Base-by-base conservation (phyloP, 257 asterid species). In the Solanum medicagineum region DNA sequence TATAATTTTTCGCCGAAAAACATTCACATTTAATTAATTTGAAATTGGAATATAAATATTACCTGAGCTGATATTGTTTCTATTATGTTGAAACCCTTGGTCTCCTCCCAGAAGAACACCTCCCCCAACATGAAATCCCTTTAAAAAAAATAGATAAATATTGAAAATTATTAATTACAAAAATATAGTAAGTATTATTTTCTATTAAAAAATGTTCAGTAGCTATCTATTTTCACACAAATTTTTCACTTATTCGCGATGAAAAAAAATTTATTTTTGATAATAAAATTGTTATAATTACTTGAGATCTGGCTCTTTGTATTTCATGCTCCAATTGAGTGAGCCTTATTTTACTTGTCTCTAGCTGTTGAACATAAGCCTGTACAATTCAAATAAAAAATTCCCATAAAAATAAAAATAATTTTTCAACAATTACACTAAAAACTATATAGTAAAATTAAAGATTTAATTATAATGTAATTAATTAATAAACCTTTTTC, bases 311-410 rank as follows among this genome's bases (percentile, higher is more conserved):
- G 1, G 98, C 94, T 84, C 97, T 91, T 57, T 91, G 94, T 10
- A 96, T 47, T 85, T 94, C 96, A 79, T 96, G 97, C 57, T 96
- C 99, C 22, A 96, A 83, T 40, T 96, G 98, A 75, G 93, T 81
- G 15, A 96, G 94, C 89, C 88, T 96, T 91, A 93, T 89, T 85
- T 97, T 92, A 86, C 99, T 93, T 24, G 95, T 56, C 88, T 96
- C 99, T 36, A 96, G 94, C 89, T 94, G 95, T 91, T 96, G 99
- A 85, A 96, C 94, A 91, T 96, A 96, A 79, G 98, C 98, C 99
- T 96, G 94, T 54, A 62, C 8, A 44, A 60, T 57, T 17, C 3
- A 42, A 14, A 11, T 7, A 59, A 42, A 12, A 1, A 22, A 10
- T 44, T 47, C 36, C 16, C 6, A 24, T 47, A n/a, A 47, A 32